phyloP scores from a whole-genome alignment of 768 basidiomycete species.

The Suillus clintonianus region DNA sequence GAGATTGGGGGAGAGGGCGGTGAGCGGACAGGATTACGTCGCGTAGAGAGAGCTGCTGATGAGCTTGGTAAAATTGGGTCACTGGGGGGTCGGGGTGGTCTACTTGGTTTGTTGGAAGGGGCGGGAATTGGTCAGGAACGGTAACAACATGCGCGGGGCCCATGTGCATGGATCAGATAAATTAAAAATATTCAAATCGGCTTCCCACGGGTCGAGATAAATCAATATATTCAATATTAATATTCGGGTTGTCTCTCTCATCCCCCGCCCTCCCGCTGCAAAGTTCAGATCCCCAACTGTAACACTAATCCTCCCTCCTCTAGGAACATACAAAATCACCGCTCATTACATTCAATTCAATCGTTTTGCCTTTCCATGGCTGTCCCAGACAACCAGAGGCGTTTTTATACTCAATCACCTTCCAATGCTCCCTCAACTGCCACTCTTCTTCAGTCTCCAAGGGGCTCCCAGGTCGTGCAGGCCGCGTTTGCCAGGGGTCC shows the following conservation, averaged over 20 bases:
- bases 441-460: constrained; percentile 46
- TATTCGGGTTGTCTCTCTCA: neutral
- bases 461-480: constrained; percentile 36
- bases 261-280: neutral
- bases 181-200: too few species aligned
- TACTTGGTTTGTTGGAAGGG: constrained; percentile 51
- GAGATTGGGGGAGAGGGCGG: constrained; percentile 46
- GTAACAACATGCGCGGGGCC: neutral
- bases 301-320: constrained; percentile 4
- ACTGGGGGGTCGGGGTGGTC: constrained; percentile 33
- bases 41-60: constrained; percentile 49
- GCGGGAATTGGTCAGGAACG: constrained; percentile 28
- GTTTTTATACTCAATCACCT: constrained; percentile 41
- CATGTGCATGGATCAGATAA: too few species aligned
- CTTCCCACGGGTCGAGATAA: too few species aligned
- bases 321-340: neutral
- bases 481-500: constrained; percentile 46
- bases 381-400: constrained; percentile 39
- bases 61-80: constrained; percentile 27
- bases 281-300: constrained; percentile 2
- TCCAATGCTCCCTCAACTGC: constrained; percentile 51
- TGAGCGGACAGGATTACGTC: constrained; percentile 43
- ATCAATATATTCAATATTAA: neutral
- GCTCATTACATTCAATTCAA: constrained; percentile 22
- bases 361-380: constrained; percentile 23